phyloP scores from a whole-genome alignment of 805 yeast species.

The Lipomyces mesembrius region DNA sequence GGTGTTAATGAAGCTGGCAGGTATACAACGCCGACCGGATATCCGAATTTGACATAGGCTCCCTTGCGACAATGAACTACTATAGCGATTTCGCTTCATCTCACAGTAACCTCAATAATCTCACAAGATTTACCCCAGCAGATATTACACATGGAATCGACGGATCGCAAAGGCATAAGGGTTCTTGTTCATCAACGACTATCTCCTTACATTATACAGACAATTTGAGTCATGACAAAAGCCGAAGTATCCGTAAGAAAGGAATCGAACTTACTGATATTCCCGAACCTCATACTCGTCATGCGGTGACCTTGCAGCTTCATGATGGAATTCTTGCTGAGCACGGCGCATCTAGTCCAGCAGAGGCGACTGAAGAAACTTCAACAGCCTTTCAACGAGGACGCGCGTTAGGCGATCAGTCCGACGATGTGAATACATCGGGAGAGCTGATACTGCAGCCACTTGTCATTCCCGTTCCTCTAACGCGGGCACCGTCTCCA shows the following conservation, averaged over 20 bases:
- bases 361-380: not conserved
- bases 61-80: not conserved
- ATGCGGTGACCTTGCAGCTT: not conserved
- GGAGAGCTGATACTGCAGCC: slow-evolving; percentile 4
- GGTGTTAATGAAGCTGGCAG: not conserved
- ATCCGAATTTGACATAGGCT: slow-evolving; percentile 15
- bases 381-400: not conserved
- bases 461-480: slow-evolving; percentile 8
- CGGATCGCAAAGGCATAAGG: not conserved
- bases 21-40: slow-evolving; percentile 22
- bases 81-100: slow-evolving; percentile 6
- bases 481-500: slow-evolving; percentile 1
- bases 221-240: not conserved
- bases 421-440: not conserved
- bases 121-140: slow-evolving; percentile 19
- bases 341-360: not conserved
- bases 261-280: not conserved
- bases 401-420: not conserved
- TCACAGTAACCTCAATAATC: not conserved
- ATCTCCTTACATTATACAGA: not conserved
- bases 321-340: not conserved
- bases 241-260: not conserved
- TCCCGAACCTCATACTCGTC: not conserved
- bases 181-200: not conserved
- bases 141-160: slow-evolving; percentile 2